These are phyloP conservation scores for Pseudozyma thailandica DNA, from an alignment of 1,284 basidiomycete species.

Conservation along the genomic window DNA sequence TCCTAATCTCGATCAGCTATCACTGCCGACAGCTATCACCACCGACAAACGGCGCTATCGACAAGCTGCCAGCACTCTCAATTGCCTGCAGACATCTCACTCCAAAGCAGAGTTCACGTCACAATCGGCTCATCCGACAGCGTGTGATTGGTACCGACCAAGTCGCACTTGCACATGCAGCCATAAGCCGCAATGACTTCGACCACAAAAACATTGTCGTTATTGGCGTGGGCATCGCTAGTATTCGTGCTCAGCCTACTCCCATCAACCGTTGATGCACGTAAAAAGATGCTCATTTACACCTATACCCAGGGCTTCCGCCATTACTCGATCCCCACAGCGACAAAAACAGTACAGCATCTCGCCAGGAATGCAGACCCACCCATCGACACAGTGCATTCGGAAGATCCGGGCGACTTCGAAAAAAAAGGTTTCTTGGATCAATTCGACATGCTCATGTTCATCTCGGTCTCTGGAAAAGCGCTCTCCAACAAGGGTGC, in stretches of 20 bases:
- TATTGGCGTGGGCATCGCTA: conserved; percentile 15
- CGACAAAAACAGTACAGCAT: conserved; percentile 45
- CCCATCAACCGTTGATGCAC: conserved; percentile 23
- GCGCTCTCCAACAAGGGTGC: conserved; percentile 45
- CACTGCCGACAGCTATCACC: not conserved
- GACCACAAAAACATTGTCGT: conserved; percentile 5
- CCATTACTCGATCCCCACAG: conserved; percentile 55
- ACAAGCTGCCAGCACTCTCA: too few species aligned
- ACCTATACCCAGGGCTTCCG: conserved; percentile 52
- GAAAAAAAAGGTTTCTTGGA: conserved; percentile 43
- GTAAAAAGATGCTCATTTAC: conserved; percentile 55
- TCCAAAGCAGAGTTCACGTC: too few species aligned
- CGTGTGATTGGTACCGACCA: too few species aligned
- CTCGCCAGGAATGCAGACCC: conserved; percentile 40
- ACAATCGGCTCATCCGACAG: not conserved
- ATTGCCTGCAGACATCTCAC: too few species aligned
- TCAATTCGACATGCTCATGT: conserved; percentile 60
- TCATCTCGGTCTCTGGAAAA: conserved; percentile 54
- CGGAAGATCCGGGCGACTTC: conserved; percentile 49
- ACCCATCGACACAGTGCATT: conserved; percentile 42
- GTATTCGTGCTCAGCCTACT: conserved; percentile 15
- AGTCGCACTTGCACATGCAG: not conserved
- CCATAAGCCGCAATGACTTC: conserved; percentile 3
- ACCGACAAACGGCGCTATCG: too few species aligned
- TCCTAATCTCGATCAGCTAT: not conserved